Percentiles rank a stretch among this genome's conserved stretches.
Evolutionary conservation across 306 rosid genomes (phyloP).

Genomic region (apple (Malus domestica)): ASM211411v1 NC_041790.1:17283001-17283500

Average conservation of each 20-base stretch:
- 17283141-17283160: background rate
- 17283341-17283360: slow-evolving; percentile 91
- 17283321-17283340: background rate
- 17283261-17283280: slow-evolving; percentile 19
- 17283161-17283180: background rate
- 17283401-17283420: slow-evolving; percentile 47
- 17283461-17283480: background rate
- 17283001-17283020: too few species aligned
- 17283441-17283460: background rate
- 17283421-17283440: background rate
- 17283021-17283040: too few species aligned
- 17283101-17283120: background rate
- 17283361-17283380: slow-evolving; percentile 68
- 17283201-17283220: slow-evolving; percentile 58
- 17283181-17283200: background rate
- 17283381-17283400: slow-evolving; percentile 52
- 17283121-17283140: background rate
- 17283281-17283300: background rate
- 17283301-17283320: background rate
- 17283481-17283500: background rate
- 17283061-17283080: background rate
- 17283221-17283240: slow-evolving; percentile 58
- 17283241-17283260: slow-evolving; percentile 88
- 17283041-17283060: background rate
- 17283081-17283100: too few species aligned